A percentile compares a stretch with the other conserved stretches of the same genome.
phyloP scores from a whole-genome alignment of 495 filamentous ascomycete species.

The Delitschia confertaspora region DNA sequence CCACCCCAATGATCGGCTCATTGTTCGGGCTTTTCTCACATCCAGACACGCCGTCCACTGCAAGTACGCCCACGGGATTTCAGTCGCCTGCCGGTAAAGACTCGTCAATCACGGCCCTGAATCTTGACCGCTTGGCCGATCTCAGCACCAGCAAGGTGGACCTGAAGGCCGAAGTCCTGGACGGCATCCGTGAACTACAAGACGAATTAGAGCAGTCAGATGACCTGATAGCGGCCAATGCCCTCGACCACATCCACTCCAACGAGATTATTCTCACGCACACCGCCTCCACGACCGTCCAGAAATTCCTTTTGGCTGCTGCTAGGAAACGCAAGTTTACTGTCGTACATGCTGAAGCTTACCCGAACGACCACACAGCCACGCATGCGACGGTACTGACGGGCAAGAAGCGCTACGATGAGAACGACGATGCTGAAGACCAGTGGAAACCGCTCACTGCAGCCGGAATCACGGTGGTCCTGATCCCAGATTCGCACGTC shows the following conservation, averaged over 20 bases:
- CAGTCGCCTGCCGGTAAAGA: slow-evolving; percentile 27
- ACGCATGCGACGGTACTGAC: slow-evolving; percentile 50
- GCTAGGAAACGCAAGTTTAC: slow-evolving; percentile 81
- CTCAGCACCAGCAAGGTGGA: slow-evolving; percentile 38
- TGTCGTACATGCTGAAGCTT: slow-evolving; percentile 66
- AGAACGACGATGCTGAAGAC: slow-evolving; percentile 45
- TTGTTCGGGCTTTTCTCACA: slow-evolving; percentile 80
- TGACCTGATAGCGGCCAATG: slow-evolving; percentile 77
- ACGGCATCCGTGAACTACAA: slow-evolving; percentile 82
- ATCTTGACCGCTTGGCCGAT: slow-evolving; percentile 28
- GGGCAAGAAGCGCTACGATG: slow-evolving; percentile 37
- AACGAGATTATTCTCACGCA: slow-evolving; percentile 84
- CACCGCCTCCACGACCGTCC: slow-evolving; percentile 69
- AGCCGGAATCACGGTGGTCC: slow-evolving; percentile 68
- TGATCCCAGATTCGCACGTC: slow-evolving; percentile 73
- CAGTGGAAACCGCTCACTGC: slow-evolving; percentile 67
- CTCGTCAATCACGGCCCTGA: slow-evolving; percentile 28
- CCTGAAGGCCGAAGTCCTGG: slow-evolving; percentile 77
- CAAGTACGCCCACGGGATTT: slow-evolving; percentile 33
- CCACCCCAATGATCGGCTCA: slow-evolving; percentile 45
- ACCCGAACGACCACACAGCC: slow-evolving; percentile 56
- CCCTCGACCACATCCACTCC: slow-evolving; percentile 80
- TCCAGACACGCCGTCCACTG: slow-evolving; percentile 34
- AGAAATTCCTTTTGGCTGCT: slow-evolving; percentile 77
- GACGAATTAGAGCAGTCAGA: slow-evolving; percentile 84